A percentile compares a stretch with the other conserved stretches of the same genome.
These are phyloP conservation scores for Cryptosporidium ryanae DNA, from an alignment of 169 alveolate species.

Conservation along the genomic window DNA sequence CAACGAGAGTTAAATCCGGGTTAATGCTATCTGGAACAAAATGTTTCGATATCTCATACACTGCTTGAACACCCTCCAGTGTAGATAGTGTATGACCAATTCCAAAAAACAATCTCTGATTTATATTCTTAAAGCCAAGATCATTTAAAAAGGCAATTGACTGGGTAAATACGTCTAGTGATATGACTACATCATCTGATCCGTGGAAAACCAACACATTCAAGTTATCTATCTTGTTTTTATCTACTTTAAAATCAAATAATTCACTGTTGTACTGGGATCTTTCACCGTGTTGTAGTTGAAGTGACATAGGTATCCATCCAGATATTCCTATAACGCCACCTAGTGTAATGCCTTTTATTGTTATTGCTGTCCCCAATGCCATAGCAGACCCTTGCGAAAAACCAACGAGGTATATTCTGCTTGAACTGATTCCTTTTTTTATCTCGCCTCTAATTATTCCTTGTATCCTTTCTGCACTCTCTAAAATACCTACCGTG, in stretches of 20 bases:
- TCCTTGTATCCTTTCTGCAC: conserved; percentile 43
- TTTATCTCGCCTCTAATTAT: conserved; percentile 26
- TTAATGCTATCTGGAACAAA: conserved; percentile 10
- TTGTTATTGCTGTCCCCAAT: conserved; percentile 6
- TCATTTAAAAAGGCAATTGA: conserved; percentile 24
- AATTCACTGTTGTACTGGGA: conserved; percentile 21
- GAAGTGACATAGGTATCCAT: conserved; percentile 50
- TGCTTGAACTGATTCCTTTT: conserved; percentile 11
- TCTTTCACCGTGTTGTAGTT: conserved; percentile 3
- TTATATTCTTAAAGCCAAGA: conserved; percentile 9
- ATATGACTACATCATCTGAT: conserved; percentile 22
- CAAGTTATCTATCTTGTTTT: not conserved
- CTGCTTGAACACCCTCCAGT: conserved; percentile 18
- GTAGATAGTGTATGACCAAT: conserved; percentile 26
- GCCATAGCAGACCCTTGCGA: conserved; percentile 71
- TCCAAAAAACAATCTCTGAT: conserved; percentile 25
- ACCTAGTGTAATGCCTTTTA: conserved; percentile 37
- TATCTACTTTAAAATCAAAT: conserved; percentile 30
- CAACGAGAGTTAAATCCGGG: not conserved
- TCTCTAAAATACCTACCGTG: conserved; percentile 32
- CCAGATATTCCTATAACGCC: conserved; percentile 57
- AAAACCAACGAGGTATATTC: conserved; percentile 39
- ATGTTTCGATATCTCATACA: conserved; percentile 31
- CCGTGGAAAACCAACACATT: conserved; percentile 28
- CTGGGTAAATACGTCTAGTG: conserved; percentile 10